phyloP scores from a whole-genome alignment of 257 asterid genomes.

The Solanum sitiens region DNA sequence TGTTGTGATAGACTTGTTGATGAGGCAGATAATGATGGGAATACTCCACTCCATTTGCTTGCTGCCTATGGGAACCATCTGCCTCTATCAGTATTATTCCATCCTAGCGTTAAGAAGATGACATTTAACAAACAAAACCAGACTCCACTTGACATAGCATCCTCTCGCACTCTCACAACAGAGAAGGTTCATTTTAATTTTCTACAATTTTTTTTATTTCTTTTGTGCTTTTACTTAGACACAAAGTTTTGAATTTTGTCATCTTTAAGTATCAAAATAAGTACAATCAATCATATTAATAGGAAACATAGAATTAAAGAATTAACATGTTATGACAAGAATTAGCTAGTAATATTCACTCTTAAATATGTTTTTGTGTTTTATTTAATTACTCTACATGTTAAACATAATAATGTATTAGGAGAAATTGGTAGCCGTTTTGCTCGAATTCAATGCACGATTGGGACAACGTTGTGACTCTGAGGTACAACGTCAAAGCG shows the following conservation, averaged over 20 bases:
- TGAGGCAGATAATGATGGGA: neutral
- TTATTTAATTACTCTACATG: too few species aligned
- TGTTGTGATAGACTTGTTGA: neutral
- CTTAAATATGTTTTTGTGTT: too few species aligned
- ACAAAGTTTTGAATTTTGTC: too few species aligned
- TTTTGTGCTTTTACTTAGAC: too few species aligned
- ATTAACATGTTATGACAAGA: too few species aligned
- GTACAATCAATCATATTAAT: too few species aligned
- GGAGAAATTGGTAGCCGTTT: neutral
- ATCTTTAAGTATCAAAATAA: too few species aligned
- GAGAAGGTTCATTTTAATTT: neutral
- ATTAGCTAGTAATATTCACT: too few species aligned
- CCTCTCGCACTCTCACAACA: fast-evolving
- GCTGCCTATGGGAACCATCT: fast-evolving
- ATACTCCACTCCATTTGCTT: neutral
- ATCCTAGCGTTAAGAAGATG: neutral
- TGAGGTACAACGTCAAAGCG: neutral
- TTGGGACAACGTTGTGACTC: neutral
- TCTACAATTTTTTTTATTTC: too few species aligned
- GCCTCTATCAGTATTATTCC: fast-evolving
- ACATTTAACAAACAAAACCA: neutral
- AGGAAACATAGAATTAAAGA: too few species aligned
- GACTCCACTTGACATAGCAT: neutral
- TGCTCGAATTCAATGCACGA: neutral
- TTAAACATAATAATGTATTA: too few species aligned